Conservation (phyloP, 2,329 filamentous ascomycete genomes). For the Trichoderma harzianum region DNA sequence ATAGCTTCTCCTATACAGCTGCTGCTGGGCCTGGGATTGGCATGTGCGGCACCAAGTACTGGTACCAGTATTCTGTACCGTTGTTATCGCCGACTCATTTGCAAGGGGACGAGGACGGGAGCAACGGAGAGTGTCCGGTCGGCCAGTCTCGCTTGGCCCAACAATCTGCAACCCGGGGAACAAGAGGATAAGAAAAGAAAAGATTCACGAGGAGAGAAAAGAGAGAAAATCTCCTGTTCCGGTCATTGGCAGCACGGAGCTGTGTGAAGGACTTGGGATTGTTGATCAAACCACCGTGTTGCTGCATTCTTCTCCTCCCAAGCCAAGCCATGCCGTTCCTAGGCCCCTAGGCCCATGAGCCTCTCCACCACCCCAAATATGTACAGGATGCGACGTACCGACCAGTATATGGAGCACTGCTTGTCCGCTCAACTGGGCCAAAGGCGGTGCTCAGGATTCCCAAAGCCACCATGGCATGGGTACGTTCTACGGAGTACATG, state of each 20-base stretch:
- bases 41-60: neutral
- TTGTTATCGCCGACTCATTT: conserved; percentile 11
- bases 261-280: neutral
- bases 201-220: neutral
- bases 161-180: neutral
- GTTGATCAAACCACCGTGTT: conserved; percentile 18
- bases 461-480: neutral
- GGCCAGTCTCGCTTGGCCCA: neutral
- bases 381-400: conserved; percentile 6
- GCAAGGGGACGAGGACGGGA: neutral
- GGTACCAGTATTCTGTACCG: neutral
- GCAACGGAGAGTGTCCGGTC: neutral
- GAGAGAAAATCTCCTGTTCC: neutral
- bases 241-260: neutral
- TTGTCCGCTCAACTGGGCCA: neutral
- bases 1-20: neutral
- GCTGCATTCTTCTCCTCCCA: neutral
- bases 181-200: neutral
- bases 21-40: neutral
- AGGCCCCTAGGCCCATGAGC: conserved; percentile 9
- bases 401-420: neutral
- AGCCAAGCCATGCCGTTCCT: neutral
- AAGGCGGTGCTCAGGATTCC: neutral
- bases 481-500: neutral
- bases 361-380: conserved; percentile 16